Evolutionary conservation across 805 yeast species (phyloP), one percentile per base, ranked within the genome.

Genomic region (Lachancea fermentati): DNA sequence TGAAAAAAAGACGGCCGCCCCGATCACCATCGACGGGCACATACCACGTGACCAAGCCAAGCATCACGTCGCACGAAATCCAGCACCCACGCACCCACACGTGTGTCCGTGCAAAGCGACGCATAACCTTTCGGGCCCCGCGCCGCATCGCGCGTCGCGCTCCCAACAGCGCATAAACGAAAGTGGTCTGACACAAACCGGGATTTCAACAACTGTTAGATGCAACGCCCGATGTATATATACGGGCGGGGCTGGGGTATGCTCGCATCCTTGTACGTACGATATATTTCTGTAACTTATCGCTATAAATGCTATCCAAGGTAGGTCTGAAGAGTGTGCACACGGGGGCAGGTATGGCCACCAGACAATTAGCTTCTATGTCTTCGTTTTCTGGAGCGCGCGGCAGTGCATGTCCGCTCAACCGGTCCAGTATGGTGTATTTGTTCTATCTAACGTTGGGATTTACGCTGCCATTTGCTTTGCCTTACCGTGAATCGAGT

Each of bases 401-500:
- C 11, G 7, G 9, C 11, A 7, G 26, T 22, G 26, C 37, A 16
- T 39, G 42, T 24, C 42, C 42, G 28, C 36, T 40, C 26, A 40
- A 40, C 22, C 28, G 34, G 7, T 34, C 39, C 7, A 18, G 35
- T 22, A 35, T 32, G 37, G 19, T 51, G 11, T 55, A 54, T 41
- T 39, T 54, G 34, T 45, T 51, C 37, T 58, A 58, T 41, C 35
- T 60, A 14, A 45, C 57, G 12, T 36, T 58, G 24, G 55, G 58
- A 15, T 37, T 60, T 15, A 49, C 55, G 12, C 29, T 57, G 19
- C 65, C 65, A 7, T 60, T 60, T 41, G 41, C 43, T 3, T 29
- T 57, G 15, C 59, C 65, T 7, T 59, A 58, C 24, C 52, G 55
- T 14, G 37, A 49, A 13, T 75, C 78, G 2, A 34, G 32, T 17